Conservation (phyloP, 331 rosid genomes). For the Malus hybrid region DNA sequence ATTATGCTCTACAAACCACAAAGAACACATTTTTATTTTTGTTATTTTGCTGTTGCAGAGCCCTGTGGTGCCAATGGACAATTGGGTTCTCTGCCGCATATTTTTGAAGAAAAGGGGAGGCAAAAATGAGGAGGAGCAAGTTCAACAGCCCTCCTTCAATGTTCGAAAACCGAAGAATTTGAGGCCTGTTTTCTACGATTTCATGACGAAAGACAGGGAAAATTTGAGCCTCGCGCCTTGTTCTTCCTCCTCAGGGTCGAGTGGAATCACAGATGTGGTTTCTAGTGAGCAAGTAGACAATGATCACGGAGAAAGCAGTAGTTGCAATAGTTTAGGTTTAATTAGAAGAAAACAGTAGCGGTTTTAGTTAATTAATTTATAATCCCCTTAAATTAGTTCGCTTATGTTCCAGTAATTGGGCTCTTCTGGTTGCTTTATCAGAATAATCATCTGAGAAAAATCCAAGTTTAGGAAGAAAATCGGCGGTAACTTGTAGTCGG, state of each 20-base stretch:
- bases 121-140: slow-evolving; percentile 31
- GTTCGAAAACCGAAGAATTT: slow-evolving; percentile 8
- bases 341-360: slow-evolving; percentile 38
- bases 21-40: not conserved
- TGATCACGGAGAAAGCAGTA: slow-evolving; percentile 71
- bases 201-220: slow-evolving; percentile 48
- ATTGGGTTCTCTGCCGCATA: slow-evolving; percentile 92
- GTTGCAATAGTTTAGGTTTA: slow-evolving; percentile 44
- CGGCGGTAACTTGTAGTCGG: slow-evolving; percentile 37
- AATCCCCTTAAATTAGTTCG: not conserved
- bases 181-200: slow-evolving; percentile 68
- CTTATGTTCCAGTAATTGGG: slow-evolving; percentile 17
- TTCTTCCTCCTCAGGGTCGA: slow-evolving; percentile 48
- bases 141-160: not conserved
- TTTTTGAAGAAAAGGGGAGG: slow-evolving; percentile 71
- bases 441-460: slow-evolving; percentile 23
- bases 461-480: slow-evolving; percentile 11
- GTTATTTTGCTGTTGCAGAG: slow-evolving; percentile 16
- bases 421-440: slow-evolving; percentile 9
- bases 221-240: slow-evolving; percentile 40
- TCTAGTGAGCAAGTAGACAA: slow-evolving; percentile 37
- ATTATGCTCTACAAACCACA: not conserved
- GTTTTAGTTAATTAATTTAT: not conserved
- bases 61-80: slow-evolving; percentile 31
- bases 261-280: slow-evolving; percentile 63